Base-by-base conservation (phyloP, 495 filamentous ascomycete species). In the Aspergillus affinis region DNA sequence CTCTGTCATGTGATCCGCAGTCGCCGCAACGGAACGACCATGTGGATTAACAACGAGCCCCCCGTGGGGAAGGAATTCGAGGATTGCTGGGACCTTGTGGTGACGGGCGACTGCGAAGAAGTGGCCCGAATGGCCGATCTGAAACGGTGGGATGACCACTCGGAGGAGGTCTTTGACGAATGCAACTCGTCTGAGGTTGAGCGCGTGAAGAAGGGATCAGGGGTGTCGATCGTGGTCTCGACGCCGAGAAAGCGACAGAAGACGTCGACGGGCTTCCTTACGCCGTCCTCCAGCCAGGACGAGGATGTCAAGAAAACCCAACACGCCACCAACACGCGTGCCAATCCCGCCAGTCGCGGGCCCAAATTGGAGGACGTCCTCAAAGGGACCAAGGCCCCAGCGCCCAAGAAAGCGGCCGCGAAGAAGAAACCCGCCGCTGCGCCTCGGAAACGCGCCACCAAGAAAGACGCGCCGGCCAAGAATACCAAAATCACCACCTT, bases 21-120 rank as follows among this genome's bases (percentile, higher is more conserved):
- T 65, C 85, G 90, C 50, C 84, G 89, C 59, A 91, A 94, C 63
- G 95, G 94, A n/a, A 80, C 97, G 50, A 89, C 92, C 2, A 88
- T 96, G 48, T 98, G 93, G 90, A 90, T 98, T 68, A 98, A 97
- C 74, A 84, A 90, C 51, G 91, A 94, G 58, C 83, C 89, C 0
- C 94, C 94, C 8, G 78, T 81, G 12, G 88, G 90, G 23, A 88
- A 88, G 63, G 93, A 97, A 51, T 89, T 97, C 57, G 90, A 92
- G 67, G 86, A 92, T 59, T 92, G 90, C 68, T 98, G 92, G 84
- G 94, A 98, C 73, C 73, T 97, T 59, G 84, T 98, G 12, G 88
- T 98, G 53, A 83, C 84, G 60, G 93, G 91, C 15, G 88, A 90
- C 61, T 96, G 90, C 66, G 94, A 98, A 68, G 86, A 92, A 62